A percentile compares a stretch with the other conserved stretches of the same genome.
Evolutionary conservation across 2,329 filamentous ascomycete species (phyloP).

Genomic region (Colletotrichum spaethianum): DNA sequence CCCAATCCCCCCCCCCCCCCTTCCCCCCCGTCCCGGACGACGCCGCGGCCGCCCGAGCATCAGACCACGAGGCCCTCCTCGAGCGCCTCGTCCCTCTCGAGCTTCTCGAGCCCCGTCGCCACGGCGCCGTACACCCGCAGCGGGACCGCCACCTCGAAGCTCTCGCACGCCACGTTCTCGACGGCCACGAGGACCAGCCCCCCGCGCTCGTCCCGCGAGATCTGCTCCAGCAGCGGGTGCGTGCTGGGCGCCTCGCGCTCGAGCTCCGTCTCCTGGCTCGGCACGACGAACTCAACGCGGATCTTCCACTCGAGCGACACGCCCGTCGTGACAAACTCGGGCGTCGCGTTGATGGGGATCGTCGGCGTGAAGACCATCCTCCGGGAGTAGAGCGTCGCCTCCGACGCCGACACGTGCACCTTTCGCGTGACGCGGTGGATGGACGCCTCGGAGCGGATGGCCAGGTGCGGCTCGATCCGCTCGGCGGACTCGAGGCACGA

Average conservation of each 20-base stretch:
- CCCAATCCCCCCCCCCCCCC: too few relatives aligned
- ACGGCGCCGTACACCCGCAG: conserved; percentile 82
- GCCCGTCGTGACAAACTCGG: conserved; percentile 92
- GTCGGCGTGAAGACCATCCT: conserved; percentile 85
- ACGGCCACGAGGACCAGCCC: conserved; percentile 80
- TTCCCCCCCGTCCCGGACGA: too few relatives aligned
- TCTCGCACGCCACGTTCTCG: conserved; percentile 86
- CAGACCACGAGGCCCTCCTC: conserved; percentile 61
- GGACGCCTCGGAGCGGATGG: conserved; percentile 86
- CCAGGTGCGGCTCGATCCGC: conserved; percentile 83
- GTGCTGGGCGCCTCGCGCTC: conserved; percentile 43
- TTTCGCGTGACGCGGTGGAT: conserved; percentile 90
- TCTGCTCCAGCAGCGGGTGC: conserved; percentile 80
- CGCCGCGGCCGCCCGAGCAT: conserved; percentile 17
- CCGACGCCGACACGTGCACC: conserved; percentile 82
- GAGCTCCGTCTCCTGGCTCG: conserved; percentile 50
- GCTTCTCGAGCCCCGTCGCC: conserved; percentile 68
- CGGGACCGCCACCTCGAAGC: conserved; percentile 90
- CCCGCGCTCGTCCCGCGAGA: conserved; percentile 84
- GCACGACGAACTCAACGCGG: conserved; percentile 92
- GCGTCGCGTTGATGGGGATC: conserved; percentile 87
- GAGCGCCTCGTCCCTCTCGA: conserved; percentile 68
- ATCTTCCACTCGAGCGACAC: conserved; percentile 91
- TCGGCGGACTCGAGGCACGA: conserved; percentile 90
- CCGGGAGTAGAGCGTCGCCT: conserved; percentile 86